A percentile compares a stretch with the other conserved stretches of the same genome.
Evolutionary conservation across 1,284 basidiomycete genomes (phyloP).

Genomic region (Irpex lacteus): DNA sequence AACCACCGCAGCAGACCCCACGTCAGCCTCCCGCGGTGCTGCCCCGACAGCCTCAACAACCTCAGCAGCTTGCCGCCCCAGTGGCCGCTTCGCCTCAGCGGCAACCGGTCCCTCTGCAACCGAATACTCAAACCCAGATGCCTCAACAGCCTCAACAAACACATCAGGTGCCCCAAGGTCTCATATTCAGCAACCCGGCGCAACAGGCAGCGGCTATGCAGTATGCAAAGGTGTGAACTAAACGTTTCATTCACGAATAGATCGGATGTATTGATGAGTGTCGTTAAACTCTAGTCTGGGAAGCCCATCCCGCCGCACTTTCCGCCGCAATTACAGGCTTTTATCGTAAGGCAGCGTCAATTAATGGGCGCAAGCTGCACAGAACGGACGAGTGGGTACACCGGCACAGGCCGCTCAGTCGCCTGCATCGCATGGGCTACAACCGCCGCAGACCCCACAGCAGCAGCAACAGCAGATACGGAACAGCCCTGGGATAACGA

Average conservation of each 20-base stretch:
- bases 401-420: slow-evolving; percentile 1
- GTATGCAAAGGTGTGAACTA: no score
- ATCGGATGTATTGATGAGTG: not conserved
- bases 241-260: no score
- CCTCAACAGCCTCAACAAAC: slow-evolving; percentile 6
- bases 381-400: not conserved
- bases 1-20: not conserved
- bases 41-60: not conserved
- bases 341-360: not conserved
- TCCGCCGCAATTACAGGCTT: not conserved
- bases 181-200: not conserved
- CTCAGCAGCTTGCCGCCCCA: not conserved
- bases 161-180: not conserved
- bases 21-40: slow-evolving; percentile 6
- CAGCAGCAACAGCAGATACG: slow-evolving; percentile 6
- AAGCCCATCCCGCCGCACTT: not conserved
- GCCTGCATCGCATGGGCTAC: not conserved
- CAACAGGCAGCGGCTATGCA: no score
- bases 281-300: not conserved
- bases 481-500: not conserved
- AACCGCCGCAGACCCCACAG: not conserved
- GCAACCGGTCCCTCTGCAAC: not conserved
- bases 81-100: not conserved
- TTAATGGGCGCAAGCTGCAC: not conserved
- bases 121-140: not conserved